These are phyloP conservation scores for Aspergillus chevalieri DNA, from an alignment of 2,329 filamentous ascomycete genomes.

Conservation along the genomic window DNA sequence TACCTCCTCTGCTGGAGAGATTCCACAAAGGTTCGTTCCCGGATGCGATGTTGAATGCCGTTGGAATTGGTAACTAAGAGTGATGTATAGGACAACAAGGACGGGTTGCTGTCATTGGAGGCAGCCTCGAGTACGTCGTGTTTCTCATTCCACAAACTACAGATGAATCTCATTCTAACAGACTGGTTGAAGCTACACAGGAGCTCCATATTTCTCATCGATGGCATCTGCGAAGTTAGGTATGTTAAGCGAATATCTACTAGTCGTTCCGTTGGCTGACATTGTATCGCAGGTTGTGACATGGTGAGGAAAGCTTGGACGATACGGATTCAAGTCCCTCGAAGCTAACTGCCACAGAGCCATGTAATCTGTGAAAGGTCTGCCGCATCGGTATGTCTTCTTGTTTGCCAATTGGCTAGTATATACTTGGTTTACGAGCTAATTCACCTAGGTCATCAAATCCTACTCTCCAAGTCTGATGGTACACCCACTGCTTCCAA, in stretches of 20 bases:
- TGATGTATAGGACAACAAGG: constrained; percentile 70
- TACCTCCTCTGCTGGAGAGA: constrained; percentile 88
- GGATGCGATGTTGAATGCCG: background rate
- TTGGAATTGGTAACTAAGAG: background rate
- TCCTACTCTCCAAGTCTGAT: constrained; percentile 97
- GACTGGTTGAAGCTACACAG: constrained; percentile 61
- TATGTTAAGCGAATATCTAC: constrained; percentile 14
- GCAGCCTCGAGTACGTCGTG: constrained; percentile 66
- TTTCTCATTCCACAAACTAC: background rate
- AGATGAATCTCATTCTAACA: background rate
- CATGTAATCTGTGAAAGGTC: constrained; percentile 93
- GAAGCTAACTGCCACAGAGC: constrained; percentile 34
- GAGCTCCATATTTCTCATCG: constrained; percentile 94
- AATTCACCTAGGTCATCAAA: constrained; percentile 67
- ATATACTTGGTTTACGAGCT: background rate
- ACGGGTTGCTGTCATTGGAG: constrained; percentile 86
- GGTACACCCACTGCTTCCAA: constrained; percentile 94
- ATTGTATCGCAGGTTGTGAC: constrained; percentile 51
- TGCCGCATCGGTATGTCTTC: constrained; percentile 53
- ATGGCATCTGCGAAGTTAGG: constrained; percentile 91
- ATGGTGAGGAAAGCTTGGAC: constrained; percentile 56
- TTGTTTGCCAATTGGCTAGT: background rate
- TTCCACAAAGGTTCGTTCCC: constrained; percentile 80
- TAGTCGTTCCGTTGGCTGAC: constrained; percentile 6
- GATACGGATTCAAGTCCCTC: background rate